phyloP scores from a whole-genome alignment of 257 asterid species.

The Galeopsis tetrahit region DNA sequence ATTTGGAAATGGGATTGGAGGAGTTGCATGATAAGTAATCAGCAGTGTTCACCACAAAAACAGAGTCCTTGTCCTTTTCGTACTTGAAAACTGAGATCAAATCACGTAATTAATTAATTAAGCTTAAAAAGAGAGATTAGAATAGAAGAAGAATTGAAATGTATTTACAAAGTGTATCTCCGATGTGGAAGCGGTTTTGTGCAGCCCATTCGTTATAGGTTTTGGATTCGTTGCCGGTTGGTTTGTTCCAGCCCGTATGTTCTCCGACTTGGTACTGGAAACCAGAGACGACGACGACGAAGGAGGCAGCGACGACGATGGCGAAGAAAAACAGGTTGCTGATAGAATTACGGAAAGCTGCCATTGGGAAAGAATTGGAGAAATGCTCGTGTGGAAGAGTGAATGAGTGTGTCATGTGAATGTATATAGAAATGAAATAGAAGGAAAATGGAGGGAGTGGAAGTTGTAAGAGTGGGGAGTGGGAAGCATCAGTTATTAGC shows the following conservation, averaged over 20 bases:
- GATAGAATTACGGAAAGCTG: slow-evolving; percentile 28
- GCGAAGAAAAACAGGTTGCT: slow-evolving; percentile 30
- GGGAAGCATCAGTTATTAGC: slow-evolving; percentile 39
- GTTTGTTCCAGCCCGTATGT: slow-evolving; percentile 57
- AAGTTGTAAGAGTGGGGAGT: slow-evolving; percentile 37
- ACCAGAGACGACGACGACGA: slow-evolving; percentile 41
- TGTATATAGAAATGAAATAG: slow-evolving; percentile 6
- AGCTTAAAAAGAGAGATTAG: not conserved
- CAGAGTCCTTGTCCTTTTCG: slow-evolving; percentile 62
- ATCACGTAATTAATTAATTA: not conserved
- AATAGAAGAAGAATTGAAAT: not conserved
- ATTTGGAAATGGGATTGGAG: slow-evolving; percentile 56
- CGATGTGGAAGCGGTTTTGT: slow-evolving; percentile 61
- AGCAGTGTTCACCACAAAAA: slow-evolving; percentile 55
- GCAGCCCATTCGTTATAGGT: slow-evolving; percentile 84
- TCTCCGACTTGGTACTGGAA: slow-evolving; percentile 65
- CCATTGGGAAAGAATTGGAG: slow-evolving; percentile 36
- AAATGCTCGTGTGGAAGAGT: not conserved
- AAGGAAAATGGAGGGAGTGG: not conserved
- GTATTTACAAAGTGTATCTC: slow-evolving; percentile 63
- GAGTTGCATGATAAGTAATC: slow-evolving; percentile 58
- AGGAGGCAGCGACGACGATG: slow-evolving; percentile 39
- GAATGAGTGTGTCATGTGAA: not conserved
- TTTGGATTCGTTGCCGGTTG: slow-evolving; percentile 61
- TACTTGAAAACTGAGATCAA: slow-evolving; percentile 70